Conservation (phyloP, 1,284 basidiomycete species). For the Mycosarcoma mackinlayi region DNA sequence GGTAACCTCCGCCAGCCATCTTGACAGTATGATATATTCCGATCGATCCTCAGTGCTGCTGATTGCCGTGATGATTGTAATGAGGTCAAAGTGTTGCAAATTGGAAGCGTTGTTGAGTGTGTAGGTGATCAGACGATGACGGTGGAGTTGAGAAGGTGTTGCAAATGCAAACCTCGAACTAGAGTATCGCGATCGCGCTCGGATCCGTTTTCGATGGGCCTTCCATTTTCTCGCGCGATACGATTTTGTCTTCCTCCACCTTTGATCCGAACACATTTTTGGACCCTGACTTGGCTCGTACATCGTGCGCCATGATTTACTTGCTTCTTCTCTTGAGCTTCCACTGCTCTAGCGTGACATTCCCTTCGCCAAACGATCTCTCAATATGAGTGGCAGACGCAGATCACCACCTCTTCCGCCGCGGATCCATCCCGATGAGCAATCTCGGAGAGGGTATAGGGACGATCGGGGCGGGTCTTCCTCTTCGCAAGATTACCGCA, state of each 20-base stretch:
- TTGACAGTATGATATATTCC: constrained; percentile 11
- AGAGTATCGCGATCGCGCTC: constrained; percentile 25
- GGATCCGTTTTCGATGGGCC: constrained; percentile 18
- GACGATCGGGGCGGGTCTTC: constrained; percentile 17
- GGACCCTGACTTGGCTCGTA: constrained; percentile 8
- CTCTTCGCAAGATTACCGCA: constrained; percentile 8
- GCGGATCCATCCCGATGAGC: constrained; percentile 17
- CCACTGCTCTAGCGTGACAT: too few relatives aligned
- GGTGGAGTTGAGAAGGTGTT: constrained; percentile 5
- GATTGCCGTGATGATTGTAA: background rate
- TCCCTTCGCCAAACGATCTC: too few relatives aligned
- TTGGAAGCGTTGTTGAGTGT: background rate
- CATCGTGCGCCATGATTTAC: too few relatives aligned
- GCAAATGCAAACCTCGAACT: constrained; percentile 19
- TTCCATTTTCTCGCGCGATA: constrained; percentile 24
- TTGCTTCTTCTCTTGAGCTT: background rate
- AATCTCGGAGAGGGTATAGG: constrained; percentile 3
- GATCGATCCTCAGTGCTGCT: background rate
- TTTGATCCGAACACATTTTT: constrained; percentile 2
- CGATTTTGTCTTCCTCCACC: constrained; percentile 17
- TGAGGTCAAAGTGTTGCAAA: background rate
- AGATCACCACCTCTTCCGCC: constrained; percentile 27
- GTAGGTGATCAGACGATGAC: background rate
- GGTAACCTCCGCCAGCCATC: constrained; percentile 63
- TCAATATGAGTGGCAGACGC: constrained; percentile 24